Evolutionary conservation across 164 flowering plant genomes (phyloP), one percentile per base, ranked within the genome.

Genomic region (Vitis labrusca): DNA sequence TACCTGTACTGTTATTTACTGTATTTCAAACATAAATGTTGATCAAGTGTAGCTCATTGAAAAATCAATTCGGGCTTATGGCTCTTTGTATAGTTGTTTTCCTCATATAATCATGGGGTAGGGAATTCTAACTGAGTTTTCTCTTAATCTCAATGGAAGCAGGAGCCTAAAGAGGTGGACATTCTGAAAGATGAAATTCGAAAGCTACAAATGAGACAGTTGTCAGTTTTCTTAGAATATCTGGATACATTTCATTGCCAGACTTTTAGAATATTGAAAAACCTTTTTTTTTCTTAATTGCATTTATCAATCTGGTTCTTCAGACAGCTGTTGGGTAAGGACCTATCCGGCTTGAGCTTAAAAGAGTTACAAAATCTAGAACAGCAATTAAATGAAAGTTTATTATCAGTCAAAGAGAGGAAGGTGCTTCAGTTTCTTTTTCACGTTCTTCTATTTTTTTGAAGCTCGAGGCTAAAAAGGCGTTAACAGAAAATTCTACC

Each of bases 351-450:
- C 50, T 63, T 90, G 85, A 75, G 86, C 76, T 67, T 86, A 48
- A 85, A 85, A 70, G 97, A 92, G n/a, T 65, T 92, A 76, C 92
- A 83, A 57, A 77, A 77, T 50, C 83, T 92, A 17, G 97, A 92
- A 72, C 82, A 86, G 67, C 94, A 90, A 65, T 72, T 92, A 74
- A 86, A 73, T 74, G 90, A 85, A 75, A 88, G 90, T 61, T 68
- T 89, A 17, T 62, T 78, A 53, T 82, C 81, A 44, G 89, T 90
- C 48, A 89, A 85, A 82, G 86, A 86, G 61, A 86, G 78, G 61
- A 92, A 92, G 96, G 97, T 92, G 57, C 30, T 61, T 37, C 27
- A 11, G 15, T 17, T 61, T 62, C 11, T 11, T 59, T n/a, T 59
- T 50, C 19, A 4, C 3, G 44, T 37, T 37, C 44, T 37, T 37